Evolutionary conservation across 2,329 filamentous ascomycete genomes (phyloP).

Genomic region (Onygena corvina): DNA sequence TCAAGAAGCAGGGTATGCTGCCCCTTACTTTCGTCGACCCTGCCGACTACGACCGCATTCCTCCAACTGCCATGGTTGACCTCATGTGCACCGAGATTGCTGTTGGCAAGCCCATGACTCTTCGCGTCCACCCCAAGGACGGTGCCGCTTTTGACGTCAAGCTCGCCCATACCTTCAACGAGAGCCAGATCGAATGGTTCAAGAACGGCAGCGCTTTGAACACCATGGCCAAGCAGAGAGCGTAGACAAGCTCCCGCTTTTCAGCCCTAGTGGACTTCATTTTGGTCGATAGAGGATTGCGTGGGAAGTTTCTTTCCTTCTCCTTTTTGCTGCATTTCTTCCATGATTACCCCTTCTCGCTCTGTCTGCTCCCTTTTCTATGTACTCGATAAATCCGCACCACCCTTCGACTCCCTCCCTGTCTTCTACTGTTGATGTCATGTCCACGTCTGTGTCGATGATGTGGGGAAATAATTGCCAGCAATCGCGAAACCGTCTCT

Average conservation of each 20-base stretch:
- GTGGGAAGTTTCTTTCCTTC: neutral
- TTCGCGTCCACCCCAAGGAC: constrained; percentile 83
- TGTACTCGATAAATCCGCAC: neutral
- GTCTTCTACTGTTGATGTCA: neutral
- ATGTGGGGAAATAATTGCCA: neutral
- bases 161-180: constrained; percentile 95
- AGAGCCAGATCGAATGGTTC: constrained; percentile 97
- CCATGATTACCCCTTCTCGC: neutral
- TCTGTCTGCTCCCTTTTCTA: neutral
- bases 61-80: constrained; percentile 84
- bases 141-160: constrained; percentile 73
- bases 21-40: constrained; percentile 90
- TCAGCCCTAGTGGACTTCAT: neutral
- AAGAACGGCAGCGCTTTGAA: constrained; percentile 94
- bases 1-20: constrained; percentile 99
- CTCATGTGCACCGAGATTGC: constrained; percentile 77
- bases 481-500: neutral
- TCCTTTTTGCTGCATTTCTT: neutral
- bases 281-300: constrained; percentile 1
- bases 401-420: too few species aligned
- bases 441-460: neutral
- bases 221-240: constrained; percentile 75
- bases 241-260: constrained; percentile 7
- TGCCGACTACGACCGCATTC: constrained; percentile 95
- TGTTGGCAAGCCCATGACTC: constrained; percentile 84